Base-by-base conservation (phyloP, 2,329 filamentous ascomycete genomes). In the Penicillium sp. region DNA sequence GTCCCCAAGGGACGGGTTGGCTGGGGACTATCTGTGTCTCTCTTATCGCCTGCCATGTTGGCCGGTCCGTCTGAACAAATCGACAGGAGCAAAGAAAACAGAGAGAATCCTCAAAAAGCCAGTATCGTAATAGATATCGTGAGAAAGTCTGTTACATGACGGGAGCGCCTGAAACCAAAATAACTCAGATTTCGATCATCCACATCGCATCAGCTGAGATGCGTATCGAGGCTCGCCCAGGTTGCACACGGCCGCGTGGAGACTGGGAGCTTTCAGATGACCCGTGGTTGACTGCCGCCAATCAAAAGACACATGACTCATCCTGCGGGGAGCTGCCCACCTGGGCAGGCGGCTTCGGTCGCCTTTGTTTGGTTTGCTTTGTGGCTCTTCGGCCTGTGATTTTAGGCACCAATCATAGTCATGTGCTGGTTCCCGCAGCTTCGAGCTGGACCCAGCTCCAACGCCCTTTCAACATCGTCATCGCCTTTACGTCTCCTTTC, bases 31-130 rank as follows among this genome's bases (percentile, higher is more conserved):
- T 45, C 45, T 30, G 21, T 30, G 20, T 50, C 41, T 23, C 23
- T 42, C 40, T 48, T 47, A 36, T 53, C 41, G 19, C 38, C 39
- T 25, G 51, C 44, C 53, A 56, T 54, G 23, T 29, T 23, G 10
- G 23, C 7, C 7, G 6, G 17, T 13, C 31, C 5, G 5, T 6
- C 17, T 20, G 25, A 31, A 11, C 19, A 23, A 29, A 16, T 26
- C 16, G 34, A 29, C n/a, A n/a, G 35, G 16, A 23, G 19, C 27
- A 16, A 25, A 13, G 17, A 33, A 20, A 13, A 28, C 25, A 36
- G 25, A 31, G 35, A 36, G n/a, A 43, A 29, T 33, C 38, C 37
- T 16, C 20, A 26, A 36, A 36, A 30, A 30, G 18, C 25, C 13
- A 17, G 14, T 9, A 19, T 4, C 32, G 19, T 11, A n/a, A 25